Conservation (phyloP, 139 green algal genomes). For the Astrephomene gubernaculifera region DNA sequence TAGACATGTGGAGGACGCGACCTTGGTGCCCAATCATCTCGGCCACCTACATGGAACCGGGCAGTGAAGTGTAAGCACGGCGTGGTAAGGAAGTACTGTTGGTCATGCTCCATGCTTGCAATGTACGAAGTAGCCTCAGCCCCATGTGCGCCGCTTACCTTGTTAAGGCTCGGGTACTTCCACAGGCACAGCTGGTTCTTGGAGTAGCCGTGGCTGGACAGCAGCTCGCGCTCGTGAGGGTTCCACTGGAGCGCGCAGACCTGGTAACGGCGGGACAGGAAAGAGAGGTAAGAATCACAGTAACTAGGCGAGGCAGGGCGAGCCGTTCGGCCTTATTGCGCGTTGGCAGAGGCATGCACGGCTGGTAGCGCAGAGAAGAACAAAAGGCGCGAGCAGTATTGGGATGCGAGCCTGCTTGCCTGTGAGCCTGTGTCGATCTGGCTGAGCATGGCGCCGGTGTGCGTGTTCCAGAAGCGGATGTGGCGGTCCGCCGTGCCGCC, state of each 20-base stretch:
- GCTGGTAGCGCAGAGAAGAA: too few species aligned
- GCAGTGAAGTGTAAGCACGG: neutral
- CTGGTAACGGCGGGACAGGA: too few species aligned
- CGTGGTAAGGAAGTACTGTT: neutral
- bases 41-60: slow-evolving; percentile 53
- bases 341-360: too few species aligned
- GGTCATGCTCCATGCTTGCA: neutral
- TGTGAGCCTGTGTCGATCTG: slow-evolving; percentile 93
- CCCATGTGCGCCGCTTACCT: slow-evolving; percentile 66
- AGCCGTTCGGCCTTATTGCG: too few species aligned
- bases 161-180: slow-evolving; percentile 88
- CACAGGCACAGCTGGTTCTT: slow-evolving; percentile 97
- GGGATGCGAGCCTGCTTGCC: too few species aligned
- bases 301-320: too few species aligned
- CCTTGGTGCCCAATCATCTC: slow-evolving; percentile 95
- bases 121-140: neutral
- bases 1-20: slow-evolving; percentile 95
- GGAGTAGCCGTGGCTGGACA: slow-evolving; percentile 97
- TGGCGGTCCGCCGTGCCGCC: slow-evolving; percentile 96
- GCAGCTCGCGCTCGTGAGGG: slow-evolving; percentile 97
- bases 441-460: slow-evolving; percentile 83
- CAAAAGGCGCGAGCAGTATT: too few species aligned
- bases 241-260: slow-evolving; percentile 97
- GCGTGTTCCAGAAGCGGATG: slow-evolving; percentile 98
- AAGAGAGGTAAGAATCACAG: too few species aligned